Evolutionary conservation across 352 stramenopile species (phyloP), one percentile per base, ranked within the genome.

Genomic region (Phytopythium kandeliae): DNA sequence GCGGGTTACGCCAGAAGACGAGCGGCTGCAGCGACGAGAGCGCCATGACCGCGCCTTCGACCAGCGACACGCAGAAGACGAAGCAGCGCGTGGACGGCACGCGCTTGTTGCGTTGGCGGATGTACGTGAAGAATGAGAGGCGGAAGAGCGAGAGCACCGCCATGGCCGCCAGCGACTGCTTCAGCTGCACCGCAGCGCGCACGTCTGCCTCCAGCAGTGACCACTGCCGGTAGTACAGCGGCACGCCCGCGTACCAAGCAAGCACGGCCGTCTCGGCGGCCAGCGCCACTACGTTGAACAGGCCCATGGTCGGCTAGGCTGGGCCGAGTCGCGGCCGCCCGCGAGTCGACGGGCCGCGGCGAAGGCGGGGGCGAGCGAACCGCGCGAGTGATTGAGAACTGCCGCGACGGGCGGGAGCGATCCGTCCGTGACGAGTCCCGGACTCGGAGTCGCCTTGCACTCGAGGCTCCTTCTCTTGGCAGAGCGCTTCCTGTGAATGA

Each of bases 61-160:
- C 36, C 17, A 90, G 74, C 15, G 85, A 86, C 28, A 90, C 78
- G 25, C 86, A 65, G 52, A 93, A 89, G 22, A 93, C 79, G 54
- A 93, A 91, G 54, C 63, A 71, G 16, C 82, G 79, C 37, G 82
- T 90, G 28, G 78, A 80, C 35, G 81, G 78, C 31, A 76, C 73
- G 53, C 62, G 79, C 60, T 91, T 88, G 61, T 79, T 90, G 41
- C 69, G 58, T 19, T 74, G 63, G 0, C 79, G 76, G 31, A 90
- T 80, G 65, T 83, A 84, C 36, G 76, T 63, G 55, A 93, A 91
- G 45, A 88, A 61, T 42, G 64, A 47, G 48, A 82, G 48, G 17
- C 82, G 79, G 22, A 74, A 22, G 28, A 85, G 31, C 5, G 78
- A 75, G 25, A 93, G 64, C 28, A 62, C 51, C 10, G 73, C 62